Evolutionary conservation across 2,329 filamentous ascomycete genomes (phyloP).

Genomic region (Colletotrichum sp.): DNA sequence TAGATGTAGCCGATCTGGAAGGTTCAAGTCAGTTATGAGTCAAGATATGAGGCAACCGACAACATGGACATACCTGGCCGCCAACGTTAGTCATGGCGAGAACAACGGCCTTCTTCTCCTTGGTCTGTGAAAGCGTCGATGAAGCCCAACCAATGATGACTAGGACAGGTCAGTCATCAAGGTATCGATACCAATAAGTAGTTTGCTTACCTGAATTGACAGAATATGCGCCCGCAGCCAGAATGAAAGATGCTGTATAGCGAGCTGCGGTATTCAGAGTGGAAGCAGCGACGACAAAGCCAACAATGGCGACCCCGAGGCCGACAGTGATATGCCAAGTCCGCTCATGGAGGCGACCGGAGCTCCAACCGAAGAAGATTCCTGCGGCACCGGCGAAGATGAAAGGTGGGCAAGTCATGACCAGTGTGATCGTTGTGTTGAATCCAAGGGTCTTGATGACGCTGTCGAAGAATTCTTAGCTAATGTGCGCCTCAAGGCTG

Average conservation of each 20-base stretch:
- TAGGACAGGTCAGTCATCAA: not conserved
- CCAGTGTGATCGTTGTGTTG: constrained; percentile 52
- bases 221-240: constrained; percentile 45
- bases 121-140: constrained; percentile 49
- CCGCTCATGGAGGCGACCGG: constrained; percentile 52
- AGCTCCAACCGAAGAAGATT: constrained; percentile 53
- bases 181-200: accelerated
- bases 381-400: constrained; percentile 52
- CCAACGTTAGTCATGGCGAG: constrained; percentile 54
- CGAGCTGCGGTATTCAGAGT: constrained; percentile 43
- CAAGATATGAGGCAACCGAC: too few relatives aligned
- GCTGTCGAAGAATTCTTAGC: constrained; percentile 7
- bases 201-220: constrained; percentile 28
- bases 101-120: constrained; percentile 53
- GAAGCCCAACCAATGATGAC: constrained; percentile 53
- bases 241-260: constrained; percentile 47
- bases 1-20: constrained; percentile 50
- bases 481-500: not conserved
- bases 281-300: constrained; percentile 44
- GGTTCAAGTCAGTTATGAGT: not conserved
- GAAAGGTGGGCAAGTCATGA: constrained; percentile 59
- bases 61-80: constrained; percentile 30
- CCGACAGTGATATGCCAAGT: constrained; percentile 55
- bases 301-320: constrained; percentile 43
- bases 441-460: constrained; percentile 56